Base-by-base conservation (phyloP, 495 filamentous ascomycete species). In the Xylaria curta region DNA sequence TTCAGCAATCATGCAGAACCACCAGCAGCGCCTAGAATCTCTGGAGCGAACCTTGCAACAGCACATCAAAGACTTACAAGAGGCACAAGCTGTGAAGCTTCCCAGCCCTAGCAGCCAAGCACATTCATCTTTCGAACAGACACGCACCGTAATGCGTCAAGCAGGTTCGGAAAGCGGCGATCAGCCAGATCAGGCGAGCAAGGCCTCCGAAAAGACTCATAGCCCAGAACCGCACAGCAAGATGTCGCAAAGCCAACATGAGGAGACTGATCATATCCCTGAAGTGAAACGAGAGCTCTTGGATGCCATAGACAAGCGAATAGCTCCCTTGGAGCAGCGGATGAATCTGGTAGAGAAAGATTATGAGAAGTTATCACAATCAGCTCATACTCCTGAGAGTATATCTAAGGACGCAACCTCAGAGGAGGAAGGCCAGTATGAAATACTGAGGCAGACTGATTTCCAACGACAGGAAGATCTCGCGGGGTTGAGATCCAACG, bases 401-500 rank as follows among this genome's bases (percentile, higher is more conserved):
- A 62, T 62, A 63, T 4, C 58, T 9, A 51, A 65, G 47, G 60
- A 42, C 26, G 12, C 9, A 7, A 19, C 47, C 4, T 5, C 40
- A 4, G 68, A 70, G 7, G 68, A 70, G 21, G 60, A 65, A 46
- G 51, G 69, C 24, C 69, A 65, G 49, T 64, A 64, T 65, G 69
- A 71, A 54, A 71, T 66, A 36, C 26, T 71, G 42, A 66, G 51
- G 19, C 61, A 51, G 60, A 60, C 69, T 24, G 46, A 71, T 53
- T 71, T 71, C 62, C 69, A 66, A 60, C 38, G 53, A n/a, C 62
- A 53, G 26, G 69, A 71, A 51, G 69, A 71, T 19, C 69, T 71
- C 17, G 9, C 42, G 7, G 33, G 47, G 21, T 13, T 71, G 69
- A 58, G 62, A 66, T 24, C 15, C 5, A 59, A 59, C 31, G 69